phyloP scores from a whole-genome alignment of 441 rosid genomes.

The Aleurites moluccanus region DNA sequence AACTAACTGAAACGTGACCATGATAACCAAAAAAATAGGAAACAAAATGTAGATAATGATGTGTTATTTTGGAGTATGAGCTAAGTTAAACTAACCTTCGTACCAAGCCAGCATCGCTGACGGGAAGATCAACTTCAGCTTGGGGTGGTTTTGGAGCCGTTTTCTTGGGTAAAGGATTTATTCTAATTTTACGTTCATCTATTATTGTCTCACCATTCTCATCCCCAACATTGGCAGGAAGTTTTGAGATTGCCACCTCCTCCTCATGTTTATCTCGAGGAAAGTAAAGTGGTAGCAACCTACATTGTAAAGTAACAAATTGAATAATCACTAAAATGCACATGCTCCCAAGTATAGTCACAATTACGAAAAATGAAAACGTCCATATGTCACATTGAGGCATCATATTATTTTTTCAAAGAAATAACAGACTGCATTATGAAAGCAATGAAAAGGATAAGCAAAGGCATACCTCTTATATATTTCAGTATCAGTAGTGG shows the following conservation, averaged over 20 bases:
- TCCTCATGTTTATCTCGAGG: constrained; percentile 98
- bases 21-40: neutral
- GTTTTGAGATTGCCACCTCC: constrained; percentile 90
- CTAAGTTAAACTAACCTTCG: constrained; percentile 68
- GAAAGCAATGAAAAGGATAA: constrained; percentile 11
- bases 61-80: neutral
- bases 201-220: constrained; percentile 98
- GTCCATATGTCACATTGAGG: constrained; percentile 6
- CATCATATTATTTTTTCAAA: constrained; percentile 16
- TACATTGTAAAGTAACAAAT: constrained; percentile 34
- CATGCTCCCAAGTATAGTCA: neutral
- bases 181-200: constrained; percentile 97
- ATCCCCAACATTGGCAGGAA: constrained; percentile 99
- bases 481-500: constrained; percentile 22
- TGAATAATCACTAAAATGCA: constrained; percentile 23
- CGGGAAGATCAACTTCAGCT: constrained; percentile 66
- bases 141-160: constrained; percentile 54
- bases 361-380: constrained; percentile 4
- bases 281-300: constrained; percentile 96
- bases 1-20: neutral
- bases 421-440: constrained; percentile 9
- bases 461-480: constrained; percentile 51
- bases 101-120: constrained; percentile 81
- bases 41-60: neutral
- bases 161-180: constrained; percentile 93